A percentile compares a stretch with the other conserved stretches of the same genome.
phyloP scores from a whole-genome alignment of 1,284 basidiomycete species.

The Meripilus lineatus region DNA sequence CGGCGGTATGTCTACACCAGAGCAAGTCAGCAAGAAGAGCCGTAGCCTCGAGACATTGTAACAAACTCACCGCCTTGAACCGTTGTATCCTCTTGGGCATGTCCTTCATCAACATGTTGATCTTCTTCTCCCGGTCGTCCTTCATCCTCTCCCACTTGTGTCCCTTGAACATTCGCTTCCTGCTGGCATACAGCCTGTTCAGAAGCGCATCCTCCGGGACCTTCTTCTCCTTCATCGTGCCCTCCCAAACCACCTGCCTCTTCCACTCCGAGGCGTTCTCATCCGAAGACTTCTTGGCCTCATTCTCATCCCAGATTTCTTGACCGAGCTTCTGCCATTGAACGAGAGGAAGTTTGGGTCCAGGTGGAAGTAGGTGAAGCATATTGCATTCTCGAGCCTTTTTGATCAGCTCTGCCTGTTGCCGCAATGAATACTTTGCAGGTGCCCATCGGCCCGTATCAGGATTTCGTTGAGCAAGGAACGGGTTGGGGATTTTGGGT shows the following conservation, averaged over 20 bases:
- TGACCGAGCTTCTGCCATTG: constrained; percentile 13
- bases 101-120: constrained; percentile 53
- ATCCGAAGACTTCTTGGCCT: constrained; percentile 1
- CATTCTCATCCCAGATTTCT: constrained; percentile 1
- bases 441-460: constrained; percentile 62
- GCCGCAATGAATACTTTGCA: constrained; percentile 64
- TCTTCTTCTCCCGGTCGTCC: constrained; percentile 39
- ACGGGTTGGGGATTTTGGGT: constrained; percentile 48
- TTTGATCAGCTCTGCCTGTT: constrained; percentile 75
- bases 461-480: constrained; percentile 56
- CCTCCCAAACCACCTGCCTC: constrained; percentile 49
- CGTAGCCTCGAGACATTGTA: too few species aligned
- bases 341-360: constrained; percentile 43
- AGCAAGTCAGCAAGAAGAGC: neutral
- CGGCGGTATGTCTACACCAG: constrained; percentile 10
- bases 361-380: constrained; percentile 57
- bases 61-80: constrained; percentile 61
- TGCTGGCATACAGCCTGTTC: constrained; percentile 62
- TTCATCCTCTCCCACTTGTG: constrained; percentile 71
- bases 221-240: constrained; percentile 43
- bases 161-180: constrained; percentile 82
- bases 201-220: constrained; percentile 50
- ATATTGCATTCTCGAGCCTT: constrained; percentile 49
- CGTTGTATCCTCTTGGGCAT: constrained; percentile 59
- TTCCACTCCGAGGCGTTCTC: constrained; percentile 14